Base-by-base conservation (phyloP, 192 early-diverging fungal species). In the Thoreauomyces humboldtii region DNA sequence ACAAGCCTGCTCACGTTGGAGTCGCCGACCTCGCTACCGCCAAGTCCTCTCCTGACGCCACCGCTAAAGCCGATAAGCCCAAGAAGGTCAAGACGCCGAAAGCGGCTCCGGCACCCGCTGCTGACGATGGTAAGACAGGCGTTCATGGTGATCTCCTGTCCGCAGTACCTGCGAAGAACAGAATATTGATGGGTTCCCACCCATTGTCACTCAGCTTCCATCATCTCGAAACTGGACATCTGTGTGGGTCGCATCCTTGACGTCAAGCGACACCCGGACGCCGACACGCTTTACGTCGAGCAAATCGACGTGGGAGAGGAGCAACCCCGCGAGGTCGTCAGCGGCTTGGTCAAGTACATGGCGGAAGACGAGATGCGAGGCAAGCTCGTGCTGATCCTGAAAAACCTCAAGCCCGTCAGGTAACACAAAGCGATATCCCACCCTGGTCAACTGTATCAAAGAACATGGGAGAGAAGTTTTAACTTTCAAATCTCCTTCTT, bases 251-350 rank as follows among this genome's bases (percentile, higher is more conserved):
- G 86, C 60, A 93, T 99, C 47, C 48, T 91, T 59, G 74, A 79
- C 21, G 90, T 87, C 28, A 76, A 88, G 72, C 89, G 90, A 73
- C 96, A 99, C 73, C 90, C 91, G n/a, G 91, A 93, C 66, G 96
- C 96, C 3, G 96, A 99, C 72, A 77, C 93, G 6, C 79, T 99
- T 15, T 99, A 99, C 67, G 92, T 99, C 21, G 96, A 99, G 77
- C 77, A 90, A 63, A 92, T 99, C 65, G 94, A 98, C 67, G 70
- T 88, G 31, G 94, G 94, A 56, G 95, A 97, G 69, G 86, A 73
- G 12, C 77, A 84, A 43, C 92, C 88, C 21, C 82, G 96, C 24
- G 91, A 86, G 0, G 90, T 99, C 9, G 92, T 98, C 0, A 91
- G 89, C 35, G 96, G 96, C 2, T 78, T 99, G 38, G 93, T 96